Evolutionary conservation across 2,329 filamentous ascomycete species (phyloP).

Genomic region (Epichloe sylvatica): DNA sequence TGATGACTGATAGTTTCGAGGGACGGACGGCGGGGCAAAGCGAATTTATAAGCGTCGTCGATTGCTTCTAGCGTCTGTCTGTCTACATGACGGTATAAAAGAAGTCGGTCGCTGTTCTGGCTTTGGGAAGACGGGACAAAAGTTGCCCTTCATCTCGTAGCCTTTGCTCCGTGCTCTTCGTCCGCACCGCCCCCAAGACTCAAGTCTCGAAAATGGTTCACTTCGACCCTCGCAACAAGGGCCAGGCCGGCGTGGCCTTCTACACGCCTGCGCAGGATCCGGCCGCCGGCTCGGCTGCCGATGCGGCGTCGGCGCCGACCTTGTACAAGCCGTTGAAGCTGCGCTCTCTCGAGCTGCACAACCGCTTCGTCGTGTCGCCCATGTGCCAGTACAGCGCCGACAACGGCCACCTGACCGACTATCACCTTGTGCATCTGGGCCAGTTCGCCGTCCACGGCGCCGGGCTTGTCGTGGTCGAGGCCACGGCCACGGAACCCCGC

Average conservation of each 20-base stretch:
- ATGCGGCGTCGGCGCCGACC: neutral
- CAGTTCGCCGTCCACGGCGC: constrained; percentile 65
- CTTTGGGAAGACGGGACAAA: no score
- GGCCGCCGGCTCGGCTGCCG: constrained; percentile 21
- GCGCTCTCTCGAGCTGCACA: neutral
- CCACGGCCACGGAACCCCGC: constrained; percentile 59
- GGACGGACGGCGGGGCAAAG: neutral
- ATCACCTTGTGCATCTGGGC: constrained; percentile 66
- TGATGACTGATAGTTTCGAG: neutral
- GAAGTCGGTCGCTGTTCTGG: neutral
- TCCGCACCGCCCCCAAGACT: no score
- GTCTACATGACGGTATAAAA: neutral
- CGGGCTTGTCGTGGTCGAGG: constrained; percentile 64
- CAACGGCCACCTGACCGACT: neutral
- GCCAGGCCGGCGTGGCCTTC: constrained; percentile 33
- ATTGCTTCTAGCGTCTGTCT: no score
- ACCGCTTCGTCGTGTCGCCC: neutral
- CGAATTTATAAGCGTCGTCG: no score
- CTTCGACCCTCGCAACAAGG: constrained; percentile 18
- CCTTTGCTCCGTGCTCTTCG: no score
- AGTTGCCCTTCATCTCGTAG: no score
- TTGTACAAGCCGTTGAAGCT: neutral
- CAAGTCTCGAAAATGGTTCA: neutral
- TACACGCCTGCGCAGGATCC: constrained; percentile 42
- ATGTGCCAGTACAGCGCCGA: constrained; percentile 2